These are phyloP conservation scores for Articulospora tetracladia DNA, from an alignment of 495 filamentous ascomycete species.

Conservation along the genomic window DNA sequence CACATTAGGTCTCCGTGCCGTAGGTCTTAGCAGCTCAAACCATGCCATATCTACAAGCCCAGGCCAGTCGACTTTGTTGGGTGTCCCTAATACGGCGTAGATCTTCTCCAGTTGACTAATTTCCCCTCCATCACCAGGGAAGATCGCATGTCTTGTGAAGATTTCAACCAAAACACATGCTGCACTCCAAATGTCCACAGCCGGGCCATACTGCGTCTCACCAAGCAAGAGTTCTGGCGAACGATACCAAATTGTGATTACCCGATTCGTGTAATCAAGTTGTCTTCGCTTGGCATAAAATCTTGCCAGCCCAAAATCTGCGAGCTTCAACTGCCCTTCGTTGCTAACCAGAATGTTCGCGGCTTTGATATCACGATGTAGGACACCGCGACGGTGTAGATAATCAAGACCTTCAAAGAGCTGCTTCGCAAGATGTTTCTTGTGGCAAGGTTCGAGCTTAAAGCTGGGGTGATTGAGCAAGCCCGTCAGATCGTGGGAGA, in stretches of 20 bases:
- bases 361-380: slow-evolving; percentile 94
- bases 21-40: slow-evolving; percentile 85
- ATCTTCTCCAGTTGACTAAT: slow-evolving; percentile 96
- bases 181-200: slow-evolving; percentile 96
- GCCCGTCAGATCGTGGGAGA: slow-evolving; percentile 88
- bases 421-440: slow-evolving; percentile 91
- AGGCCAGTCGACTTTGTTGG: slow-evolving; percentile 80
- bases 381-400: slow-evolving; percentile 86
- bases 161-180: slow-evolving; percentile 97
- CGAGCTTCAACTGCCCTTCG: slow-evolving; percentile 82
- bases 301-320: slow-evolving; percentile 95
- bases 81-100: slow-evolving; percentile 88
- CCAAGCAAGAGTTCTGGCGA: slow-evolving; percentile 90
- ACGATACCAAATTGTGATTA: slow-evolving; percentile 97
- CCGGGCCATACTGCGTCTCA: slow-evolving; percentile 90
- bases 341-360: slow-evolving; percentile 94
- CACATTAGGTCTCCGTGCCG: slow-evolving; percentile 65
- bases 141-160: slow-evolving; percentile 91
- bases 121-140: slow-evolving; percentile 91
- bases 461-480: slow-evolving; percentile 93
- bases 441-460: slow-evolving; percentile 77
- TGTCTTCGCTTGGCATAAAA: slow-evolving; percentile 92
- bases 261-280: slow-evolving; percentile 97
- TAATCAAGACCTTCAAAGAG: slow-evolving; percentile 94
- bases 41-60: slow-evolving; percentile 87